Evolutionary conservation across 495 filamentous ascomycete genomes (phyloP).

Genomic region (Hypoxylon trugodes): DNA sequence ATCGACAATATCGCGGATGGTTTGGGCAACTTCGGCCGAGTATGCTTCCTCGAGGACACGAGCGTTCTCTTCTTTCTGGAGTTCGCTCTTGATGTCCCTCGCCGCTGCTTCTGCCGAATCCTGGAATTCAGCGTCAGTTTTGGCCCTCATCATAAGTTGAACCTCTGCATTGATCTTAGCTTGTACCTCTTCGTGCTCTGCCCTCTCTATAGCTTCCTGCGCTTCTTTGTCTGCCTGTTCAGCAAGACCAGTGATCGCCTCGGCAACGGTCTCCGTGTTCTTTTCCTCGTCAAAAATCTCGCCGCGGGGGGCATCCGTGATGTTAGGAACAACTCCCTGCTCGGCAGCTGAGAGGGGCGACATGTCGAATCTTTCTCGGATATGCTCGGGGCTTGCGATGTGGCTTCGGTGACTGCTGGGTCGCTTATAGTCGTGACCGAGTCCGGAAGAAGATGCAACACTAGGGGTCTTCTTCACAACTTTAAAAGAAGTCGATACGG

Average conservation of each 20-base stretch:
- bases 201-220: slow-evolving; percentile 69
- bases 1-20: slow-evolving; percentile 65
- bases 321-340: slow-evolving; percentile 12
- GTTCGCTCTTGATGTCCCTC: slow-evolving; percentile 63
- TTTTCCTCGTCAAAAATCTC: slow-evolving; percentile 45
- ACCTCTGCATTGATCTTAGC: slow-evolving; percentile 56
- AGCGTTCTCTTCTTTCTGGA: slow-evolving; percentile 62
- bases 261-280: slow-evolving; percentile 71
- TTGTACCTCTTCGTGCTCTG: slow-evolving; percentile 59
- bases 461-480: slow-evolving; percentile 51
- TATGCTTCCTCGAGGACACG: slow-evolving; percentile 60
- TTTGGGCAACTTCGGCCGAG: slow-evolving; percentile 60
- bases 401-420: slow-evolving; percentile 50
- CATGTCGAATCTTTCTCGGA: slow-evolving; percentile 52
- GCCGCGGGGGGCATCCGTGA: neutral
- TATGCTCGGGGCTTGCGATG: slow-evolving; percentile 52
- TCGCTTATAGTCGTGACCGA: slow-evolving; percentile 49
- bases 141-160: slow-evolving; percentile 51
- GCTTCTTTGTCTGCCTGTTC: slow-evolving; percentile 73
- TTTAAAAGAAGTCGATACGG: slow-evolving; percentile 43
- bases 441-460: slow-evolving; percentile 41
- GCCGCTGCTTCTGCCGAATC: slow-evolving; percentile 56
- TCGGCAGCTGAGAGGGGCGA: slow-evolving; percentile 33
- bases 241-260: slow-evolving; percentile 74
- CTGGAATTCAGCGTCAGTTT: slow-evolving; percentile 56